These are phyloP conservation scores for Craspedostauros australis DNA, from an alignment of 108 stramenopile genomes.

Conservation along the genomic window DNA sequence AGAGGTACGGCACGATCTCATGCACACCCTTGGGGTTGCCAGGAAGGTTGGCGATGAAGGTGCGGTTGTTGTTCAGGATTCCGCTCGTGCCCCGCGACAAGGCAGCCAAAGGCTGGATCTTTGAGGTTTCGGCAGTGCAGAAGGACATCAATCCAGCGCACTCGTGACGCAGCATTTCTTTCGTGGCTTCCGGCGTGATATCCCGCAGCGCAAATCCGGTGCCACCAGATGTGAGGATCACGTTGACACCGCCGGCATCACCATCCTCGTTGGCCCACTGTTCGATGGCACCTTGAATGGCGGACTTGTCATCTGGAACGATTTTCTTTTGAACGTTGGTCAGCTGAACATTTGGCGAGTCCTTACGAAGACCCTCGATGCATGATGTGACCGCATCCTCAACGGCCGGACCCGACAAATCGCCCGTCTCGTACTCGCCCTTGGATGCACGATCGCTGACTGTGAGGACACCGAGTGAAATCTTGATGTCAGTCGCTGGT, in stretches of 20 bases:
- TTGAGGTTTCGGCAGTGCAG: conserved; percentile 54
- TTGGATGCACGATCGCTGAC: conserved; percentile 78
- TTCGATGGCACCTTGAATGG: conserved; percentile 42
- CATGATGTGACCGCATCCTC: conserved; percentile 32
- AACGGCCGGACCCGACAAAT: conserved; percentile 82
- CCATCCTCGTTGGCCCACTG: conserved; percentile 31
- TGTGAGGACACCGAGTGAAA: conserved; percentile 73
- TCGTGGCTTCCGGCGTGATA: conserved; percentile 90
- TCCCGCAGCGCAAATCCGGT: conserved; percentile 85
- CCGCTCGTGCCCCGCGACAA: conserved; percentile 79
- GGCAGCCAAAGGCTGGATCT: conserved; percentile 60
- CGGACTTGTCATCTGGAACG: conserved; percentile 73
- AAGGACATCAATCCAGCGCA: conserved; percentile 70
- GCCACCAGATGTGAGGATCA: conserved; percentile 88
- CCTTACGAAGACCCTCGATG: not conserved
- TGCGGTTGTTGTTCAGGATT: conserved; percentile 35
- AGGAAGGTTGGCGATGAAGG: conserved; percentile 70
- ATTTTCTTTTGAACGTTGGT: conserved; percentile 29
- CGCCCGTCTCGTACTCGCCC: conserved; percentile 66
- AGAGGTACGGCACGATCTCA: conserved; percentile 59
- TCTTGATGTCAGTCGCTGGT: conserved; percentile 10
- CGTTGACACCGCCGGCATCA: conserved; percentile 28
- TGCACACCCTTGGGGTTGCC: conserved; percentile 68
- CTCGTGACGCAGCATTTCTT: conserved; percentile 4
- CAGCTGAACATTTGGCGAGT: conserved; percentile 4